These are phyloP conservation scores for Coffea eugenioides DNA, from an alignment of 257 asterid species.

Conservation along the genomic window DNA sequence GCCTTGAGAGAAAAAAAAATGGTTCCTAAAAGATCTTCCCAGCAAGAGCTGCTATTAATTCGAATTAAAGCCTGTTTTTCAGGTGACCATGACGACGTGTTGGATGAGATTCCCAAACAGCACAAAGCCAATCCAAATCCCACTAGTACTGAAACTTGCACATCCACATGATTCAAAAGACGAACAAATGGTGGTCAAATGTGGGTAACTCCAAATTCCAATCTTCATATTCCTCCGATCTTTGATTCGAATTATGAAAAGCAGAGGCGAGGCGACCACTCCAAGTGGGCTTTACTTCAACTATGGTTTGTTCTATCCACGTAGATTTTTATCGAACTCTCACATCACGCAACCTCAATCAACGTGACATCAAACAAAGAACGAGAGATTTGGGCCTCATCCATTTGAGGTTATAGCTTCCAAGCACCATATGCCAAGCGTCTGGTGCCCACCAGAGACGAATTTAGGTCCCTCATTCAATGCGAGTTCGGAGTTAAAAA, in stretches of 20 bases:
- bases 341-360: not conserved
- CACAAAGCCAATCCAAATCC: not conserved
- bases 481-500: no score
- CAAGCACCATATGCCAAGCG: no score
- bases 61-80: not conserved
- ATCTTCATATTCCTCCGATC: slow-evolving; percentile 7
- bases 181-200: slow-evolving; percentile 17
- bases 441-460: no score
- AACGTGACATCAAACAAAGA: not conserved
- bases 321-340: not conserved
- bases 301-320: not conserved
- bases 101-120: slow-evolving; percentile 7
- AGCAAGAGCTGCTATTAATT: no score
- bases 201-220: not conserved
- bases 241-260: slow-evolving; percentile 17
- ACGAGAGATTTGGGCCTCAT: not conserved
- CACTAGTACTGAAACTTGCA: not conserved
- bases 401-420: not conserved
- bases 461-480: no score
- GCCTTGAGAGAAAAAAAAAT: not conserved
- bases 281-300: not conserved
- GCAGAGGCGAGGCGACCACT: not conserved
- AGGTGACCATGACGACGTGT: slow-evolving; percentile 11
- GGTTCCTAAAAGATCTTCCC: not conserved
- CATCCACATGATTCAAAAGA: not conserved